A percentile compares a stretch with the other conserved stretches of the same genome.
These are phyloP conservation scores for Dioscorea zingiberensis DNA, from an alignment of 106 monocot species.

Conservation along the genomic window DNA sequence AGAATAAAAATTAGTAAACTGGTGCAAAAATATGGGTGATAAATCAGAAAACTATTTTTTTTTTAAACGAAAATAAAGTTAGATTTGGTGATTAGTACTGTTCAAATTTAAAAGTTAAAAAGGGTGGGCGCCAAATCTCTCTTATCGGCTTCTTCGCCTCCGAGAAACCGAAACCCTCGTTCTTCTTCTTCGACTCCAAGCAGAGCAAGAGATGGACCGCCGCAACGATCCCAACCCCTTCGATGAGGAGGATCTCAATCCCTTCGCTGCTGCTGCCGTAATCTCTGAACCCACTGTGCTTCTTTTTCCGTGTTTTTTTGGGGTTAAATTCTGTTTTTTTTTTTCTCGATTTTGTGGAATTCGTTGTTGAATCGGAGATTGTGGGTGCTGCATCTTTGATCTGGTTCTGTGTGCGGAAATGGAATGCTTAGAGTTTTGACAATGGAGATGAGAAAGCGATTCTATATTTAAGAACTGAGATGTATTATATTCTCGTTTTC, in stretches of 20 bases:
- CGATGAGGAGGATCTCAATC: slow-evolving; percentile 10
- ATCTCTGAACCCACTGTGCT: too few relatives aligned
- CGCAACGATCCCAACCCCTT: slow-evolving; percentile 6
- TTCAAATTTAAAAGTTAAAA: too few relatives aligned
- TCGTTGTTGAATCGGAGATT: background rate
- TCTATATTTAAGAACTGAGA: background rate
- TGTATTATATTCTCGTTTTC: background rate
- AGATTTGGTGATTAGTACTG: too few relatives aligned
- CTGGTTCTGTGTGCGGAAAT: background rate
- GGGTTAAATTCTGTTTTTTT: background rate
- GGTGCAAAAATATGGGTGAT: too few relatives aligned
- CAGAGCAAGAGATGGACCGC: background rate
- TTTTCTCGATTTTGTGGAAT: background rate
- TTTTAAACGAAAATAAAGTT: too few relatives aligned
- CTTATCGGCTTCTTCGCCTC: too few relatives aligned
- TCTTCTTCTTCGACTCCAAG: background rate
- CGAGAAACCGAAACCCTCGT: too few relatives aligned
- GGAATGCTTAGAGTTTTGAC: background rate
- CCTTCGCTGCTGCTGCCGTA: background rate
- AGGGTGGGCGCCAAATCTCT: too few relatives aligned
- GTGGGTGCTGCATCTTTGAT: background rate
- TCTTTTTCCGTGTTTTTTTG: background rate
- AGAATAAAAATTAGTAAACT: too few relatives aligned
- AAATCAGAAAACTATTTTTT: too few relatives aligned
- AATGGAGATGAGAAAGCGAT: background rate